phyloP scores from a whole-genome alignment of 352 stramenopile species.

The Pythium pectinolyticum region DNA sequence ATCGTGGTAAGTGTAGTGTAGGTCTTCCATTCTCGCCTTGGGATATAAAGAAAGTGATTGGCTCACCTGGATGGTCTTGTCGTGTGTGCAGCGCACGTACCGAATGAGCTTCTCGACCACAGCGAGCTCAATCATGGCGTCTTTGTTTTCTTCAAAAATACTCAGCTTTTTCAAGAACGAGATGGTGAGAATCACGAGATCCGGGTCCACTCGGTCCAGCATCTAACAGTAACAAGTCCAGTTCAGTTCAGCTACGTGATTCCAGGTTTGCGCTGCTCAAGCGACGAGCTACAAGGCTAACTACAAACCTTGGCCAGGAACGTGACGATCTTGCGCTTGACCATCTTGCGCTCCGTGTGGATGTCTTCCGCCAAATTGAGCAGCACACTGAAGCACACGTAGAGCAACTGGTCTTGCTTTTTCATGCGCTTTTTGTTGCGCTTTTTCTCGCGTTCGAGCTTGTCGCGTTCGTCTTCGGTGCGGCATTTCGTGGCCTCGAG shows the following conservation, averaged over 20 bases:
- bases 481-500: slow-evolving; percentile 37
- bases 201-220: slow-evolving; percentile 83
- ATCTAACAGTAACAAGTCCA: too few species aligned
- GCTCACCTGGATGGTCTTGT: slow-evolving; percentile 79
- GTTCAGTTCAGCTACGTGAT: too few species aligned
- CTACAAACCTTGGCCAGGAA: slow-evolving; percentile 68
- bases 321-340: slow-evolving; percentile 90
- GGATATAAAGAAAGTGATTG: too few species aligned
- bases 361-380: slow-evolving; percentile 95
- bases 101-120: slow-evolving; percentile 78
- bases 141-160: slow-evolving; percentile 96
- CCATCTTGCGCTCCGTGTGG: slow-evolving; percentile 94
- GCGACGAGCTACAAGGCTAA: neutral
- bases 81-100: slow-evolving; percentile 80
- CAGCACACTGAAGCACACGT: slow-evolving; percentile 91
- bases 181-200: slow-evolving; percentile 89
- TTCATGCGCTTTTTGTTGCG: slow-evolving; percentile 87
- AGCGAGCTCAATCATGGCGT: slow-evolving; percentile 84
- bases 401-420: slow-evolving; percentile 94
- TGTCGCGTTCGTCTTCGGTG: slow-evolving; percentile 42
- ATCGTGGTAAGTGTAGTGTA: neutral
- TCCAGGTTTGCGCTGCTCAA: too few species aligned
- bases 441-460: slow-evolving; percentile 80
- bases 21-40: too few species aligned
- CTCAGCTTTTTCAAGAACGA: slow-evolving; percentile 93